Base-by-base conservation (phyloP, 176 grass and related monocot species). In the Eragrostis nindensis region DNA sequence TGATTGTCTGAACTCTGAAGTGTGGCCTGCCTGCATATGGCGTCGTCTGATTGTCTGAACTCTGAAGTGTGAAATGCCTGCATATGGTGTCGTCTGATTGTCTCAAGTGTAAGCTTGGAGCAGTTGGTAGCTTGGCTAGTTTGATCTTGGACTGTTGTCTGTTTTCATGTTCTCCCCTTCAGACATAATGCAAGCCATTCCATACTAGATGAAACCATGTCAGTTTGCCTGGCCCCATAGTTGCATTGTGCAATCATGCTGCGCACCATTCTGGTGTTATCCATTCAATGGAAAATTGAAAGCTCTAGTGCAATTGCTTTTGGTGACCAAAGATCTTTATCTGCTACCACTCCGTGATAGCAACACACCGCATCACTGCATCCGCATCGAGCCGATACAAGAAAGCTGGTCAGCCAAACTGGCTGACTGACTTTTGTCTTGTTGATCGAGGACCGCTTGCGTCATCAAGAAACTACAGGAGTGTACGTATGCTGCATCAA, bases 401-500 rank as follows among this genome's bases (percentile, higher is more conserved):
- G 70, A 89, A 89, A 89, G 76, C 55, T 81, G 82, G 64, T 75
- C 63, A 85, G 71, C 61, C 70, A 77, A 83, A 78, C 75, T 88
- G 74, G 61, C 49, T 74, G 64, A 59, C 81, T 67, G 80, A 65
- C 78, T 86, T 86, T 90, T 44, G 29, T 57, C 78, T 53, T 72
- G 49, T 68, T 30, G 24, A 86, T 68, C 30, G 30, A 86, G 73
- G 83, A 45, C 12, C 22, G 17, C 82, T 73, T 77, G 77, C 83
- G 87, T 89, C 87, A 89, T 50, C 66, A 82, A 67, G 66, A 48
- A 78, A 71, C 56, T 80, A 81, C 39, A 81, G 67, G 67, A 49
- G 49, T 76, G 71, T 71, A 81, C 66, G 78, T 86, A 74, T 78
- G 59, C 18, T 78, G 59, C 73, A 90, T 82, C 59, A 86, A 78